A percentile compares a stretch with the other conserved stretches of the same genome.
Evolutionary conservation across 2,329 filamentous ascomycete species (phyloP).

Genomic region (Aspergillus awamori): DNA sequence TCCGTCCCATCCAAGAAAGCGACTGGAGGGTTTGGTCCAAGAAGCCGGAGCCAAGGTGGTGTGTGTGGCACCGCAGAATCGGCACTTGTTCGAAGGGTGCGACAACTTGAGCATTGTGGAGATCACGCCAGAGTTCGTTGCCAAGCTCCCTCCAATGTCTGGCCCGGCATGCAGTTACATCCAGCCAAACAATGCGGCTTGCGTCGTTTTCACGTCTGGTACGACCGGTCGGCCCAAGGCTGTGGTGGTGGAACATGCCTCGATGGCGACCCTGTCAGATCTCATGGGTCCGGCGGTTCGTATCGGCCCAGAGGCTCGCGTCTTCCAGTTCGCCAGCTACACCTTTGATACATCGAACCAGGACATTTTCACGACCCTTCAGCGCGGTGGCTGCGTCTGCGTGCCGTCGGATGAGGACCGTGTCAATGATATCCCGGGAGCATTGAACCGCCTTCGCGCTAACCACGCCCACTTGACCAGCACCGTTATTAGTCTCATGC

Average conservation of each 20-base stretch:
- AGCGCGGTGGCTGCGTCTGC: conserved; percentile 48
- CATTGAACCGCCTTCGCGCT: conserved; percentile 21
- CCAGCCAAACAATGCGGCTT: not conserved
- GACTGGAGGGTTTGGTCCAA: conserved; percentile 8
- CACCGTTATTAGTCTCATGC: conserved; percentile 47
- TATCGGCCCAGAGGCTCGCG: not conserved
- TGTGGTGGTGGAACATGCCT: conserved; percentile 41
- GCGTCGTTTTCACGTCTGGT: conserved; percentile 44
- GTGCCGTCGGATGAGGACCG: conserved; percentile 47
- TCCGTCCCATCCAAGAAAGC: conserved; percentile 15
- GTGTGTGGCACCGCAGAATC: not conserved
- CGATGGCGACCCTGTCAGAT: conserved; percentile 28
- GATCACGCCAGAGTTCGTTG: not conserved
- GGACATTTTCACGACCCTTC: conserved; percentile 41
- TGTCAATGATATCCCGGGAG: conserved; percentile 38
- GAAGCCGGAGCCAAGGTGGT: conserved; percentile 32
- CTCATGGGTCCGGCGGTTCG: not conserved
- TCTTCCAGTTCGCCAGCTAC: conserved; percentile 42
- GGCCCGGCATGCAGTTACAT: not conserved
- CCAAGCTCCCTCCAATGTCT: not conserved
- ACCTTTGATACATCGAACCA: conserved; percentile 43
- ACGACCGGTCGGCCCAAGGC: conserved; percentile 49
- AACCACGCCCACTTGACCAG: conserved; percentile 60
- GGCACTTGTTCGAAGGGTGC: not conserved
- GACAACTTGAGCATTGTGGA: not conserved